Base-by-base conservation (phyloP, 169 alveolate species). In the Plasmodium fragile region DNA sequence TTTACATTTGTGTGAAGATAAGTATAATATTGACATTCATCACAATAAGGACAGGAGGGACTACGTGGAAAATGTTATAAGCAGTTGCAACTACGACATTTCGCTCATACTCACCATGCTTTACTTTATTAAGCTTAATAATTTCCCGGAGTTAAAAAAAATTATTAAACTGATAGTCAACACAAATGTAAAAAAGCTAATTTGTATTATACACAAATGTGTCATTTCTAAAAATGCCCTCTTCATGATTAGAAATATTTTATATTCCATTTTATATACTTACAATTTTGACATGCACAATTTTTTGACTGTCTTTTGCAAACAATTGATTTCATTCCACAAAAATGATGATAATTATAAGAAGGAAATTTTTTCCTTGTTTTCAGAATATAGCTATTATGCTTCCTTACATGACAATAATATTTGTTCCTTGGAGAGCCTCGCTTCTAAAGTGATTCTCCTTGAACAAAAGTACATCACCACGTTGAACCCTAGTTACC, bases 271-370 rank as follows among this genome's bases (percentile, higher is more conserved):
- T 11, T 25, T 90, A 25, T 55, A 80, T 28, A 69, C 94, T 1
- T 90, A 90, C 75, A 80, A 80, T 45, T 79, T 80, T 80, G 80
- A 90, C 41, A 25, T 90, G 13, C 79, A 90, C 34, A 55, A 49
- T 5, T 90, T 90, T 18, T 41, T 90, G 36, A 90, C 34, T 34
- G 16, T 65, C 8, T 90, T 90, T 71, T 90, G 94, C 75, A 90
- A 90, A 28, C 71, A 90, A n/a, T 71, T 90, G 34, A 49, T n/a
- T 28, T 6, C 92, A 4, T 80, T 32, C 18, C 94, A 90, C 25
- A 78, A 77, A 70, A 32, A 81, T 22, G 91, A 90, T 69, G 83
- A 90, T 28, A 81, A 90, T 45, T 90, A 90, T 69, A 90, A 90
- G 82, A 90, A 90, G 75, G 94, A 90, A 13, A 39, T 90, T 4